Conservation (phyloP, 805 yeast genomes). For the Novakomyces olei region DNA sequence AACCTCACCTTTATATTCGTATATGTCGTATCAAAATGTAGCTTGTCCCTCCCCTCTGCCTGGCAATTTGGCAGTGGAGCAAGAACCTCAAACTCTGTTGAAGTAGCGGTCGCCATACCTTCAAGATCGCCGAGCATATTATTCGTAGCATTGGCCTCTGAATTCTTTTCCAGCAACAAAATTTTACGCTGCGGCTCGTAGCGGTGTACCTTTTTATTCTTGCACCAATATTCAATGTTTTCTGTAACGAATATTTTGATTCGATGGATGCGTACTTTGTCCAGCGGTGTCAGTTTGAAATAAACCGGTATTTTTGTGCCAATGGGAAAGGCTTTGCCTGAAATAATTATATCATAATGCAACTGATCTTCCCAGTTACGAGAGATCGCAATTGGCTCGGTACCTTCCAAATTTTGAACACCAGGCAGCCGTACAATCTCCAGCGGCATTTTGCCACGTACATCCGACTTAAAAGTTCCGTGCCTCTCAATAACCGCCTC, state of each 20-base stretch:
- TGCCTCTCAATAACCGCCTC: conserved; percentile 50
- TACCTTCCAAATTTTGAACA: conserved; percentile 60
- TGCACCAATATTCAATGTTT: conserved; percentile 73
- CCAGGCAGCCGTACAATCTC: conserved; percentile 53
- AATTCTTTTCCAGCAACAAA: conserved; percentile 58
- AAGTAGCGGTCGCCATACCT: conserved; percentile 15
- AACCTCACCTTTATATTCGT: conserved; percentile 58
- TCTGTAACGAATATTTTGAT: conserved; percentile 72
- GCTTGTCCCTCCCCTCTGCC: conserved; percentile 16
- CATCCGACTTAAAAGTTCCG: conserved; percentile 69
- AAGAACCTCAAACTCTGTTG: conserved; percentile 61
- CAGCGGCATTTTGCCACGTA: conserved; percentile 41
- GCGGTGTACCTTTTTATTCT: conserved; percentile 67
- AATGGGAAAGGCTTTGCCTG: conserved; percentile 68
- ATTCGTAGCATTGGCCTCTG: conserved; percentile 19
- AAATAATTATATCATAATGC: conserved; percentile 73
- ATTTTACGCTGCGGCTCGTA: conserved; percentile 75
- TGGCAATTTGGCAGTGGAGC: conserved; percentile 43
- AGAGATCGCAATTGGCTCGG: conserved; percentile 77
- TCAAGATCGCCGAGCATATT: conserved; percentile 25
- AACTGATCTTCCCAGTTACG: conserved; percentile 88
- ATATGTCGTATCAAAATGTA: conserved; percentile 71
- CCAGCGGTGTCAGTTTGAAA: conserved; percentile 64
- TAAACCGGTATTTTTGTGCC: conserved; percentile 70
- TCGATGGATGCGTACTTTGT: conserved; percentile 69